Evolutionary conservation across 495 filamentous ascomycete genomes (phyloP).

Genomic region (Lichina pygmaea): DNA sequence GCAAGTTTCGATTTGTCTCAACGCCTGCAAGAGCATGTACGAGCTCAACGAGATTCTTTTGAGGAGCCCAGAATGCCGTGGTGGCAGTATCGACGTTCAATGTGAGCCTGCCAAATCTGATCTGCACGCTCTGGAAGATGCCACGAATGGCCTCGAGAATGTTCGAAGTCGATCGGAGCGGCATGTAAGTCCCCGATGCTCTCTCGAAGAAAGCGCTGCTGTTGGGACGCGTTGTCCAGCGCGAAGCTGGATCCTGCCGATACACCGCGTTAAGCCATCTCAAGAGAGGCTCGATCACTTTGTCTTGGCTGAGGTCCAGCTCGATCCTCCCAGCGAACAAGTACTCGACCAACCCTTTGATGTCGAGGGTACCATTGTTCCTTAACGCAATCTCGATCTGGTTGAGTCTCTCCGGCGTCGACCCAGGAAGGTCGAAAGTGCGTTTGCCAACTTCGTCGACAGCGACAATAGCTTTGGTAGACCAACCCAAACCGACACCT

Average conservation of each 20-base stretch:
- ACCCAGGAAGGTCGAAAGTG: slow-evolving; percentile 1
- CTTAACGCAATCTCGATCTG: not conserved
- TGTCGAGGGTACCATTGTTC: not conserved
- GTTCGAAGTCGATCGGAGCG: not conserved
- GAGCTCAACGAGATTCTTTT: not conserved
- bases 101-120: slow-evolving; percentile 2
- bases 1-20: not conserved
- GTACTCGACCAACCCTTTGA: not conserved
- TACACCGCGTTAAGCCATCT: slow-evolving; percentile 1
- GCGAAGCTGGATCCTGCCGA: slow-evolving; percentile 1
- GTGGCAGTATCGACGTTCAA: slow-evolving; percentile 3
- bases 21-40: slow-evolving; percentile 1
- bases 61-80: slow-evolving; percentile 1
- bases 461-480: not conserved
- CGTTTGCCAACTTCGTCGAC: not conserved
- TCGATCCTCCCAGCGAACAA: not conserved
- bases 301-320: not conserved
- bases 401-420: not conserved
- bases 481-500: slow-evolving; percentile 2
- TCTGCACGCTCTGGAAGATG: slow-evolving; percentile 3
- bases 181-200: not conserved
- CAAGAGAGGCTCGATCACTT: not conserved
- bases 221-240: slow-evolving; percentile 1
- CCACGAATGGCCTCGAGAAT: slow-evolving; percentile 1
- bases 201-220: slow-evolving; percentile 1